phyloP scores from a whole-genome alignment of 2,329 filamentous ascomycete genomes.

The Sarocladium oryzae region DNA sequence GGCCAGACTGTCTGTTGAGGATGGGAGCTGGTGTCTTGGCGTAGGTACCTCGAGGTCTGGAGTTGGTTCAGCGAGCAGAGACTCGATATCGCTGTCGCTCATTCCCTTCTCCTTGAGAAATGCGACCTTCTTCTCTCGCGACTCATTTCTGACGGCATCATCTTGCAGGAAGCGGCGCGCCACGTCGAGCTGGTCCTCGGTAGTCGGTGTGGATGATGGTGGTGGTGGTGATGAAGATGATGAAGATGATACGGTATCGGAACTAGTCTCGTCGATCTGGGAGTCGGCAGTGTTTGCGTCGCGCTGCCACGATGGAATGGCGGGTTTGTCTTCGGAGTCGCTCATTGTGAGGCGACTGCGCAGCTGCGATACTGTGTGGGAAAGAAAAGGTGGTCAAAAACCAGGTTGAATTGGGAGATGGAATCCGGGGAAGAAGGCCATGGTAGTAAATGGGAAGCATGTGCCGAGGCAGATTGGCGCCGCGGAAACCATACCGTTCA shows the following conservation, averaged over 20 bases:
- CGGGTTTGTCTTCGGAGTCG: conserved; percentile 10
- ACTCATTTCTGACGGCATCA: conserved; percentile 61
- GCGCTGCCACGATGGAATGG: conserved; percentile 13
- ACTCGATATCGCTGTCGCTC: conserved; percentile 57
- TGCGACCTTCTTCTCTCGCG: conserved; percentile 63
- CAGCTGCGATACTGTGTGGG: background rate
- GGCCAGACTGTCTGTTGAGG: too few species aligned
- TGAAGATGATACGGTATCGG: conserved; percentile 10
- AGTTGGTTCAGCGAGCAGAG: conserved; percentile 42
- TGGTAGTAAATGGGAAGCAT: background rate
- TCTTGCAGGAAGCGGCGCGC: conserved; percentile 73
- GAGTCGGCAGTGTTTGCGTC: background rate
- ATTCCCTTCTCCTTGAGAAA: conserved; percentile 78
- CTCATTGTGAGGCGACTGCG: background rate
- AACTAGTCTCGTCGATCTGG: background rate
- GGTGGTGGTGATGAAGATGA: too few species aligned
- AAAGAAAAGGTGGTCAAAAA: background rate
- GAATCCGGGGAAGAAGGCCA: conserved; percentile 4
- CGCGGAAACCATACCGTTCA: background rate
- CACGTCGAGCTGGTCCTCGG: conserved; percentile 44
- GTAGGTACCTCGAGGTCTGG: conserved; percentile 8
- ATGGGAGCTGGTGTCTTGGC: too few species aligned
- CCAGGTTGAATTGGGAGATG: too few species aligned
- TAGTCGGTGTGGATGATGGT: too few species aligned
- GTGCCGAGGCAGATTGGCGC: conserved; percentile 7